Evolutionary conservation across 2,329 filamentous ascomycete genomes (phyloP), one percentile per base, ranked within the genome.

Genomic region (Aspergillus novoparasiticus): DNA sequence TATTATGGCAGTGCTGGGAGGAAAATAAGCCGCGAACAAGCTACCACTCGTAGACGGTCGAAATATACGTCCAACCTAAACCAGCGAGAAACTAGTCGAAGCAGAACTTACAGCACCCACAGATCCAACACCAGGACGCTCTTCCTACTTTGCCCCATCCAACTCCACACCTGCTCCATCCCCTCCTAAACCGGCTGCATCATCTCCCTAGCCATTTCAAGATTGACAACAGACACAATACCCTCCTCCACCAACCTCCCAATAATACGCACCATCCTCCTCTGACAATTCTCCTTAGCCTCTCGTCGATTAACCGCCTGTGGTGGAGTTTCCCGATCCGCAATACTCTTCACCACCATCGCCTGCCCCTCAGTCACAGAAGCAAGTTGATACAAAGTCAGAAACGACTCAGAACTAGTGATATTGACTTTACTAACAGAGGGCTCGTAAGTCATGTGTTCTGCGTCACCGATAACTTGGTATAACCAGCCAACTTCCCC

Each of bases 401-500:
- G 60, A 23, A 65, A 64, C 6, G 57, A 32, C 1, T 58, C 66
- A 1, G 61, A 62, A 6, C 56, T 57, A 6, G 58, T 45, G 3
- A 70, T 45, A 57, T 68, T 60, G 6, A 68, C 51, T n/a, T 23
- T 50, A 1, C 50, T 41, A 39, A 36, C 32, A 16, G 67, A 66
- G 10, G 68, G 69, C 46, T 65, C 32, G 41, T 72, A 74, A 6
- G 12, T 62, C 67, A 74, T 74, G n/a, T 60, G 55, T 61, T 71
- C 60, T 32, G 69, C 71, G 57, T 73, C 70, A 4, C 70, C 70
- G 1, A 36, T 72, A n/a, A 73, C 71, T 51, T 73, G 69, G 36
- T 72, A 73, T 14, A 70, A 58, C 56, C 4, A 14, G 12, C 12
- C 3, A 6, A 36, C 12, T 36, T 36, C 12, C 12, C 12, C 12